These are phyloP conservation scores for Letharia columbiana DNA, from an alignment of 495 filamentous ascomycete species.

Conservation along the genomic window DNA sequence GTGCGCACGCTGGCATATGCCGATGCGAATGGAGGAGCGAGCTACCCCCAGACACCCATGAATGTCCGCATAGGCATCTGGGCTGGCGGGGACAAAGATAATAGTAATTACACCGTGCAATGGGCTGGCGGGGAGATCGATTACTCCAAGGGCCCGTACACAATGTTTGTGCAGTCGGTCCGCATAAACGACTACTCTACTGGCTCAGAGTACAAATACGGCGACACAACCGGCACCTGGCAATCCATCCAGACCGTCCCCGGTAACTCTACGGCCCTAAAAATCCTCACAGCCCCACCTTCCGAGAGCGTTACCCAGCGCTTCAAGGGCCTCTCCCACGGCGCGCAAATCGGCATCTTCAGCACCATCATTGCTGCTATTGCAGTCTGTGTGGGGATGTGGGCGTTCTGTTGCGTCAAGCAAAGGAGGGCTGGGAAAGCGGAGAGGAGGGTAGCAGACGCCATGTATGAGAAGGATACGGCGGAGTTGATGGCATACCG, in stretches of 20 bases:
- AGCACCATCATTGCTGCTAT: constrained; percentile 42
- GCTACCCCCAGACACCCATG: constrained; percentile 90
- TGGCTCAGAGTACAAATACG: constrained; percentile 60
- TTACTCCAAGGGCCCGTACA: constrained; percentile 65
- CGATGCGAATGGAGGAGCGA: constrained; percentile 50
- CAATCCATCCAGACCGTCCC: constrained; percentile 60
- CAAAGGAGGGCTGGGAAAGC: constrained; percentile 57
- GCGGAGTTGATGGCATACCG: constrained; percentile 54
- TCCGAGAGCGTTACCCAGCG: constrained; percentile 44
- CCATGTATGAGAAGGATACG: constrained; percentile 49
- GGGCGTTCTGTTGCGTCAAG: constrained; percentile 53
- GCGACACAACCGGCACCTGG: constrained; percentile 56
- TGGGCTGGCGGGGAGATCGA: constrained; percentile 79
- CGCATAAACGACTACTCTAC: constrained; percentile 57
- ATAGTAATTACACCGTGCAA: constrained; percentile 50
- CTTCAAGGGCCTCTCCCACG: constrained; percentile 46
- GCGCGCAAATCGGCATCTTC: constrained; percentile 53
- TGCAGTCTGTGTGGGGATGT: constrained; percentile 39
- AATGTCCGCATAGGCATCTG: constrained; percentile 78
- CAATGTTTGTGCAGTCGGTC: constrained; percentile 64
- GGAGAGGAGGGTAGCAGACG: constrained; percentile 51
- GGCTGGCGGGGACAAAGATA: constrained; percentile 72
- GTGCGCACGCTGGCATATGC: constrained; percentile 55
- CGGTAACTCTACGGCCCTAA: constrained; percentile 53
- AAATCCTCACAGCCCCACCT: constrained; percentile 30